These are phyloP conservation scores for Penicillium sp. DNA, from an alignment of 2,329 filamentous ascomycete species.

Conservation along the genomic window DNA sequence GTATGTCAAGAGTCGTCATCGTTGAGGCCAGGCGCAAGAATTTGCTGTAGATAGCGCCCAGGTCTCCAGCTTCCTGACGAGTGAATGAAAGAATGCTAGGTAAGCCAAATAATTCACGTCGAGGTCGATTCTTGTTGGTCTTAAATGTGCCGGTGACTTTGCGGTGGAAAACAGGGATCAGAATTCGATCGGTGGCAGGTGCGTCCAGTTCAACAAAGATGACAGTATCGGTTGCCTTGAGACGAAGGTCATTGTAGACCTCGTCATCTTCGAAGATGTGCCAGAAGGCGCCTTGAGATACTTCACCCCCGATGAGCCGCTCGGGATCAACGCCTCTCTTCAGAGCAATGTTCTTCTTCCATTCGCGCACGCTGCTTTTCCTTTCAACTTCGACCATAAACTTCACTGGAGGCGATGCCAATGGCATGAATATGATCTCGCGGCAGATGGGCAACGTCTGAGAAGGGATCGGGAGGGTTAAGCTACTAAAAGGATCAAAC, in stretches of 20 bases:
- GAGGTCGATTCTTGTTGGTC: constrained; percentile 17
- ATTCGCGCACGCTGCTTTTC: constrained; percentile 54
- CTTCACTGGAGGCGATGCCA: constrained; percentile 63
- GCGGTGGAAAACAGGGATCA: constrained; percentile 47
- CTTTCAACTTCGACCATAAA: constrained; percentile 72
- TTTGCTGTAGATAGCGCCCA: constrained; percentile 73
- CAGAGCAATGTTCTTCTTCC: constrained; percentile 50
- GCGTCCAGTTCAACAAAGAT: constrained; percentile 72
- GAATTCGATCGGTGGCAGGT: constrained; percentile 39
- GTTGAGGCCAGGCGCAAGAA: constrained; percentile 68
- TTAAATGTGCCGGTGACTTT: constrained; percentile 19
- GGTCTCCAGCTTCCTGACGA: constrained; percentile 61
- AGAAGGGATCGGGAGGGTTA: constrained; percentile 84
- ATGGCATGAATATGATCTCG: constrained; percentile 68
- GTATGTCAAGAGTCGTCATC: constrained; percentile 64
- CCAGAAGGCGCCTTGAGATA: constrained; percentile 79
- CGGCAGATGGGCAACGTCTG: constrained; percentile 70
- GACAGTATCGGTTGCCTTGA: constrained; percentile 5
- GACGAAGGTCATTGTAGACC: constrained; percentile 59
- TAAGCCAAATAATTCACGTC: constrained; percentile 37
- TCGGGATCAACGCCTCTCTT: constrained; percentile 47
- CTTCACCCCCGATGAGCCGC: constrained; percentile 72
- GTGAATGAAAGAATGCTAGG: constrained; percentile 65
- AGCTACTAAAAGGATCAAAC: constrained; percentile 93
- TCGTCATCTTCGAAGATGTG: constrained; percentile 69